phyloP scores from a whole-genome alignment of 306 rosid species.

The Albizia julibrissin region DNA sequence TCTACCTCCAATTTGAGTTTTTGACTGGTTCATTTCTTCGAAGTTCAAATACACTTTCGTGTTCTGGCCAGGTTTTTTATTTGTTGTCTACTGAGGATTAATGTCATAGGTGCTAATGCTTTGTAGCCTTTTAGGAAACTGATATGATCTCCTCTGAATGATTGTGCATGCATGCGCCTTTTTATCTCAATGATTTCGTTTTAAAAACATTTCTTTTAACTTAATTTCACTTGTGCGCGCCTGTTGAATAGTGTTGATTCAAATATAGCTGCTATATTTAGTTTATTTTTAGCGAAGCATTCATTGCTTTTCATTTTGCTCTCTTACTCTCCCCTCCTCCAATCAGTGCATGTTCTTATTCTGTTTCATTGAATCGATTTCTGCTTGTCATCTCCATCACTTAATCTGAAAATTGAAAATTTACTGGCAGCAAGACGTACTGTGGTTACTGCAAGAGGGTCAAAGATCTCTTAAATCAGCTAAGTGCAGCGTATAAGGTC shows the following conservation, averaged over 20 bases:
- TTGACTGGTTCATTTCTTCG: neutral
- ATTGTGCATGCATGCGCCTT: neutral
- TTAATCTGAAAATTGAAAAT: conserved; percentile 1
- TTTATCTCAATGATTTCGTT: neutral
- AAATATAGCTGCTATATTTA: neutral
- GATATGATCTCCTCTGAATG: neutral
- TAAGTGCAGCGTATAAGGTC: conserved; percentile 65
- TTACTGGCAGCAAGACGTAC: conserved; percentile 71
- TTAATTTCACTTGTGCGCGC: neutral
- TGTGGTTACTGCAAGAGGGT: conserved; percentile 82
- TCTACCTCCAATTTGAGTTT: neutral
- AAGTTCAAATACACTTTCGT: neutral
- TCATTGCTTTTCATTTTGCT: neutral
- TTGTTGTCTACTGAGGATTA: neutral
- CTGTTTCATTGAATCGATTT: neutral
- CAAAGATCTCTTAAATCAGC: conserved; percentile 59
- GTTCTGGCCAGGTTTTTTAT: neutral
- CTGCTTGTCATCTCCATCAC: neutral
- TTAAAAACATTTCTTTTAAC: neutral
- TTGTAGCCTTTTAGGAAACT: conserved; percentile 5
- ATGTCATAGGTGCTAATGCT: neutral
- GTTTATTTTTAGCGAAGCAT: neutral
- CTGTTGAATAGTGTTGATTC: neutral
- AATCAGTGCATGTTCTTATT: neutral
- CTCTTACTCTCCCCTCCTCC: neutral